Evolutionary conservation across 2,329 filamentous ascomycete genomes (phyloP), one percentile per base, ranked within the genome.

Genomic region (Dactylellina cionopaga): DNA sequence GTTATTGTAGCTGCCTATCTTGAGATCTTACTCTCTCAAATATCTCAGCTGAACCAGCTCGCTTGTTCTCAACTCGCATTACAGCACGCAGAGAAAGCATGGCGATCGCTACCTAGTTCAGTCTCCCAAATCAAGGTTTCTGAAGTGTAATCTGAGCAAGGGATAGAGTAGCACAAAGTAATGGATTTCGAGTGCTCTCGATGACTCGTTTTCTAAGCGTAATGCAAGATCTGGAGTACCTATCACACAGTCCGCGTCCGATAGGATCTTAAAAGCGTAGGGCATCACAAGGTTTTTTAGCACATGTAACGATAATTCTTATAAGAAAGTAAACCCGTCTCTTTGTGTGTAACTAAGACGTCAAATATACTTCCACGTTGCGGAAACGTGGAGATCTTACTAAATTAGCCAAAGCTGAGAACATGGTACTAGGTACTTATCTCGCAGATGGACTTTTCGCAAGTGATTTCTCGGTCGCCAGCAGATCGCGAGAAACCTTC

Each of bases 31-130:
- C n/a, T n/a, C n/a, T n/a, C n/a, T n/a, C n/a, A n/a, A n/a, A n/a
- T n/a, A n/a, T n/a, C n/a, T n/a, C n/a, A n/a, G n/a, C n/a, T n/a
- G n/a, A n/a, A n/a, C 19, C 5, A 29, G 7, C 17, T 5, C 22
- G 17, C 44, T 11, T 52, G 19, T 24, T 46, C 15, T 17, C 17
- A 55, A 56, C 56, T 17, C 31, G n/a, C n/a, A n/a, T n/a, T 49
- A 31, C 39, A 29, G 35, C 60, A 65, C 60, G 49, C 52, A 49
- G 41, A 9, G 27, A 49, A 56, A 65, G 41, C 60, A 65, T 65
- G 60, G 60, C 51, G 60, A 56, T 56, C 60, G 9, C 35, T 64
- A 39, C 49, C 13, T 19, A 41, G 33, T 19, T 24, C 37, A 19
- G 41, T 39, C 5, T 33, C 25, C 24, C 27, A 65, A 65, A 56